phyloP scores from a whole-genome alignment of 257 asterid genomes.

The Solanum gracilifrons region DNA sequence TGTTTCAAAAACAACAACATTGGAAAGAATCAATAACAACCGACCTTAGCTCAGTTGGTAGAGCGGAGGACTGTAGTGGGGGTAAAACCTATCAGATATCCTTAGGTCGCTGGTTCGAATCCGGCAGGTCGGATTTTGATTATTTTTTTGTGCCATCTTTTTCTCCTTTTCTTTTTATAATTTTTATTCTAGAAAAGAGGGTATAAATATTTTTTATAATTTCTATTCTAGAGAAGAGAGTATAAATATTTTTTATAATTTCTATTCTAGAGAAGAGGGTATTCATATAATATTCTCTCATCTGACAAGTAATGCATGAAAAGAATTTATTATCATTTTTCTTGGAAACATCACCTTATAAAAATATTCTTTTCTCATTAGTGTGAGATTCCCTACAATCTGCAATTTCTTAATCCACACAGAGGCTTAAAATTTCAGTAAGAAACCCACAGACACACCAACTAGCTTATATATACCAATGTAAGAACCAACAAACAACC shows the following conservation, averaged over 20 bases:
- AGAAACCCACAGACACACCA: background rate
- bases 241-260: background rate
- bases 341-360: background rate
- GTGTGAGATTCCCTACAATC: background rate
- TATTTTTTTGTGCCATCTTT: background rate
- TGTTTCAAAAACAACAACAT: background rate
- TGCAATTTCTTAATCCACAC: background rate
- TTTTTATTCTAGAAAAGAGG: background rate
- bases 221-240: background rate
- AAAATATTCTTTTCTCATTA: background rate
- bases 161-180: background rate
- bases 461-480: background rate
- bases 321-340: background rate
- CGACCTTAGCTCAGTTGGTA: slow-evolving; percentile 1
- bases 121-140: background rate
- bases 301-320: background rate
- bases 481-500: background rate
- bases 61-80: slow-evolving; percentile 1
- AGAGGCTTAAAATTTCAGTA: background rate
- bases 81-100: background rate
- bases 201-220: too few species aligned
- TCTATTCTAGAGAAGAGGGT: background rate
- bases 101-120: slow-evolving; percentile 3
- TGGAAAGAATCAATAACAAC: background rate
- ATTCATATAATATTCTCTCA: background rate